Base-by-base conservation (phyloP, 1,284 basidiomycete genomes). In the Austroboletus novae-zelandiae region DNA sequence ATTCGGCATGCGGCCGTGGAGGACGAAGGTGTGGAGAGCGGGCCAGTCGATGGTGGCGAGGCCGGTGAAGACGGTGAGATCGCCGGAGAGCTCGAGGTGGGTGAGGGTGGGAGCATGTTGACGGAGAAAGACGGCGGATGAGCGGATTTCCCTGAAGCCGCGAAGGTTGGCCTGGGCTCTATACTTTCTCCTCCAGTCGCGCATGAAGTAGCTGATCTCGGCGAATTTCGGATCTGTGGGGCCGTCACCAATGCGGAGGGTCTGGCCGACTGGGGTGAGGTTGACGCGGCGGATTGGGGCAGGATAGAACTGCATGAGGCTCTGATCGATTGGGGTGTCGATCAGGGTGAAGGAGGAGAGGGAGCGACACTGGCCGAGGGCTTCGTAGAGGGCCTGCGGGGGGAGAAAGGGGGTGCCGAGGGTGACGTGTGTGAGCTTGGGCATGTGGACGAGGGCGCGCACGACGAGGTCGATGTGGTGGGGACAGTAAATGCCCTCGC, bases 191-290 rank as follows among this genome's bases (percentile, higher is more conserved):
- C 67, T 51, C 64, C 64, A 66, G 36, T 66, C 67, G 1, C 67
- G 65, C 59, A 69, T 66, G 10, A 67, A 70, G 53, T 70, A 70
- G 20, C 53, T 64, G 32, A 66, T 65, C n/a, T 66, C 67, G 32
- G 65, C 48, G 35, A 69, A 67, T 32, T 58, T 66, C 47, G 64
- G 65, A 32, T 70, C 62, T 0, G 61, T 68, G 8, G 65, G 66
- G 36, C 64, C 64, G 44, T 66, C 64, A 2, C 64, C 64, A 36
- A 66, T 64, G 8, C 64, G 64, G 1, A 66, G 47, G 6, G 60
- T 65, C 44, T 66, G 64, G 20, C 65, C 67, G 0, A 66, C 64
- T 25, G 67, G 58, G 2, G 54, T 58, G 35, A 66, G 56, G 29
- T 55, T 67, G 15, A 69, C 47, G 5, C 61, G 61, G 5, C 60